Evolutionary conservation across 2,329 filamentous ascomycete species (phyloP).

Genomic region (Diaporthe ilicicola): DNA sequence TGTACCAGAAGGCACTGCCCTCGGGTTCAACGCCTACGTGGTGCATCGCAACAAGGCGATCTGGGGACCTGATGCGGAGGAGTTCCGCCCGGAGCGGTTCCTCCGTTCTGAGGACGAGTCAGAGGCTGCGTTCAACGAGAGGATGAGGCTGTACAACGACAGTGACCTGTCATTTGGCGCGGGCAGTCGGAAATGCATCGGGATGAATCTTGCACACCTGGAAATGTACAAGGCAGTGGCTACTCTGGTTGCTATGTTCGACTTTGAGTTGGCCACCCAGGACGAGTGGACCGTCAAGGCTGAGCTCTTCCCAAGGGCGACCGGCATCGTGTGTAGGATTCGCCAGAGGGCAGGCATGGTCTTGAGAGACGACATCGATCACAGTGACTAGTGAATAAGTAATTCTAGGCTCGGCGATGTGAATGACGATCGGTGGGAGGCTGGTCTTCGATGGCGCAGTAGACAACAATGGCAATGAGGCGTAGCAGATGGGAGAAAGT

Average conservation of each 20-base stretch:
- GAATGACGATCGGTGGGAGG: background rate
- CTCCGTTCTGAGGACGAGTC: slow-evolving; percentile 45
- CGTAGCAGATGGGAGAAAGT: too few relatives aligned
- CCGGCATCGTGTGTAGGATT: slow-evolving; percentile 10
- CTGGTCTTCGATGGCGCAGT: background rate
- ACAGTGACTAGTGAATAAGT: background rate
- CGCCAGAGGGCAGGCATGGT: background rate
- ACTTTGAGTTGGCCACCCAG: slow-evolving; percentile 8
- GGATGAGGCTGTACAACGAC: slow-evolving; percentile 46
- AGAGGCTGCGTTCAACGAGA: slow-evolving; percentile 42
- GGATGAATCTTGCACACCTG: slow-evolving; percentile 43
- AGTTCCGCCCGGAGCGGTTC: slow-evolving; percentile 57
- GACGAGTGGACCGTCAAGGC: slow-evolving; percentile 20
- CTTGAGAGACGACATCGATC: slow-evolving; percentile 13
- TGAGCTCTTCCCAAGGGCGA: slow-evolving; percentile 19
- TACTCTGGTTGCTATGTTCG: slow-evolving; percentile 48
- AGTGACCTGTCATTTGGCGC: slow-evolving; percentile 46
- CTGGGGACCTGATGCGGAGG: slow-evolving; percentile 53
- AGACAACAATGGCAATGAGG: too few relatives aligned
- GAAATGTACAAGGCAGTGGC: slow-evolving; percentile 49
- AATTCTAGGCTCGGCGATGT: background rate
- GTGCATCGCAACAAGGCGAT: slow-evolving; percentile 46
- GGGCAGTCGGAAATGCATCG: slow-evolving; percentile 46
- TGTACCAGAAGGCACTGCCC: slow-evolving; percentile 40
- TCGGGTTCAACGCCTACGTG: slow-evolving; percentile 49